Conservation (phyloP, 2,329 filamentous ascomycete species). For the Pyrenophora teres region DNA sequence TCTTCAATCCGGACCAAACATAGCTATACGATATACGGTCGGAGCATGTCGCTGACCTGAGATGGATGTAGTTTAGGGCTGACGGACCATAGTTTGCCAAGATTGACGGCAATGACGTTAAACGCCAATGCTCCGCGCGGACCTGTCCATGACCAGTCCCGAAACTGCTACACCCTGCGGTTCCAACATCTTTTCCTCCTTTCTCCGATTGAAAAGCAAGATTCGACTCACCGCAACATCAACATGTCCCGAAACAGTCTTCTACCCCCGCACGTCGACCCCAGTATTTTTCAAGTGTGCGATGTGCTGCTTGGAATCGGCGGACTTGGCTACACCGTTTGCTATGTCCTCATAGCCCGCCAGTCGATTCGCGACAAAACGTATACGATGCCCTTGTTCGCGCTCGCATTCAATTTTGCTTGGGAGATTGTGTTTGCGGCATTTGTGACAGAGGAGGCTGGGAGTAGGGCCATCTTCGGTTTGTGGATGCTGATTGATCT, state of each 20-base stretch:
- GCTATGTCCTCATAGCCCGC: constrained; percentile 55
- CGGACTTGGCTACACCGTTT: constrained; percentile 23
- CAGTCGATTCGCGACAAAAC: constrained; percentile 54
- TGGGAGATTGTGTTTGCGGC: constrained; percentile 59
- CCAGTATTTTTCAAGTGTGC: constrained; percentile 14
- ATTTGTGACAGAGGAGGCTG: constrained; percentile 51
- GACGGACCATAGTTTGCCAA: too few relatives aligned
- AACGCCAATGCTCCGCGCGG: too few relatives aligned
- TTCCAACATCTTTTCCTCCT: too few relatives aligned
- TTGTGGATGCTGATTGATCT: constrained; percentile 58
- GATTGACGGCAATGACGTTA: too few relatives aligned
- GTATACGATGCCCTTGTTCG: constrained; percentile 57
- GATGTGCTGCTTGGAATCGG: constrained; percentile 20
- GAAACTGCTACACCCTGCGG: too few relatives aligned
- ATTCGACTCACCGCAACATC: not conserved
- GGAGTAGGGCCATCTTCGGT: constrained; percentile 54
- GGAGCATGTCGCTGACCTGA: too few relatives aligned
- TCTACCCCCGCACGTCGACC: constrained; percentile 24
- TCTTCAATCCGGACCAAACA: too few relatives aligned
- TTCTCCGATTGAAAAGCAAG: too few relatives aligned
- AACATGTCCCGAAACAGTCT: constrained; percentile 8
- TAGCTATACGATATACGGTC: too few relatives aligned
- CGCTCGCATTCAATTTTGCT: constrained; percentile 56
- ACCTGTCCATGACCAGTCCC: too few relatives aligned
- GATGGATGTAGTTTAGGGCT: too few relatives aligned